These are phyloP conservation scores for Rhynchosporium graminicola DNA, from an alignment of 2,329 filamentous ascomycete genomes.

Conservation along the genomic window DNA sequence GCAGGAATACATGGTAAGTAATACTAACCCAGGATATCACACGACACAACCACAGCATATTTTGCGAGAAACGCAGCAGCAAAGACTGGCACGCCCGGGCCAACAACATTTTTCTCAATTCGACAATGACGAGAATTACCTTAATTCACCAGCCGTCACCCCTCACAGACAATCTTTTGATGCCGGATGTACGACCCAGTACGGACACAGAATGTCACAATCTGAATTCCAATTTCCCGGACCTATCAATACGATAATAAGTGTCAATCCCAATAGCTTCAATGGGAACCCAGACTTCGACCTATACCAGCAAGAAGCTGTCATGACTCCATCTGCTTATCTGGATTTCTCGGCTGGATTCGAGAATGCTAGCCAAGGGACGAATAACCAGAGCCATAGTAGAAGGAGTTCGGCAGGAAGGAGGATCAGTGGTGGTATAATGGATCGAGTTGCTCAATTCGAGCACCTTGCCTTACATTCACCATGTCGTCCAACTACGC, in stretches of 20 bases:
- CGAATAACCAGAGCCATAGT: conserved; percentile 32
- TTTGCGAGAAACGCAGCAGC: conserved; percentile 89
- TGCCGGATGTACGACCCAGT: conserved; percentile 43
- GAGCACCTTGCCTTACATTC: conserved; percentile 53
- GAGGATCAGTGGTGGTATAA: conserved; percentile 61
- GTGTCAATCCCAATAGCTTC: conserved; percentile 42
- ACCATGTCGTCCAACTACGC: conserved; percentile 58
- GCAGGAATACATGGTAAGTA: conserved; percentile 49
- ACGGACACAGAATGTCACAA: conserved; percentile 34
- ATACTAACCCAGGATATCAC: conserved; percentile 56
- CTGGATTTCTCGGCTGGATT: conserved; percentile 39
- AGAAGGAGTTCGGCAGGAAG: conserved; percentile 41
- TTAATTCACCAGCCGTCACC: conserved; percentile 57
- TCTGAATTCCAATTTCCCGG: conserved; percentile 41
- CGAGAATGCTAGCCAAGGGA: conserved; percentile 29
- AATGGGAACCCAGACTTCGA: conserved; percentile 38
- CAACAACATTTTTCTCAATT: conserved; percentile 38
- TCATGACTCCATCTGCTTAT: conserved; percentile 37
- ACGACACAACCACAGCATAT: conserved; percentile 66
- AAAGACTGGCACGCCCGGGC: conserved; percentile 80
- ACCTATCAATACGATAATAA: conserved; percentile 47
- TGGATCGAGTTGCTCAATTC: conserved; percentile 61
- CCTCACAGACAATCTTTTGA: conserved; percentile 57
- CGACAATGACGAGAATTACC: conserved; percentile 53
- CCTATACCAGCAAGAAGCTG: conserved; percentile 34